Base-by-base conservation (phyloP, 2,329 filamentous ascomycete genomes). In the Tolypocladium cylindrosporum region DNA sequence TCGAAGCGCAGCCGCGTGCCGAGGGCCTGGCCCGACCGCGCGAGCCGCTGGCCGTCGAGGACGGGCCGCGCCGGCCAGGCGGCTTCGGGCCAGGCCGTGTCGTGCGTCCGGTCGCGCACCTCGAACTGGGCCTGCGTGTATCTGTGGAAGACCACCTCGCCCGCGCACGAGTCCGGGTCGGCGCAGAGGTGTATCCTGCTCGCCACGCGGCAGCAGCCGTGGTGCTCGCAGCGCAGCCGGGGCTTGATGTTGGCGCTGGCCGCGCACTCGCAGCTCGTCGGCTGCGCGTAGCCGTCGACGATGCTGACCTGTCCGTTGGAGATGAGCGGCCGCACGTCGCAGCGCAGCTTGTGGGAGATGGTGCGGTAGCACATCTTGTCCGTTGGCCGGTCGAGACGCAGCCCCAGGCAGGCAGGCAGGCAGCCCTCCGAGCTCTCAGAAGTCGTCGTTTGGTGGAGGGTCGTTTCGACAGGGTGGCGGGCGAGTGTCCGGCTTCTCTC, bases 311-410 rank as follows among this genome's bases (percentile, higher is more conserved):
- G 11, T 19, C 64, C 66, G 42, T 66, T 62, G 1, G 63, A 67
- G 16, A 70, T 57, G 55, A 67, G 19, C 6, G 68, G 67, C 7
- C 69, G 65, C 40, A 61, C 55, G 55, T 71, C 68, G 64, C 69
- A 71, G 14, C 57, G 52, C 53, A 70, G 60, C 3, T 59, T 66
- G 58, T 71, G 69, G 4, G 61, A 65, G 54, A 63, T 34, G 24
- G 65, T 59, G n/a, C 59, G 61, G 42, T 65, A 66, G 42, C 66
- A 68, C 66, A 67, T 68, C 5, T 7, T 48, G 41, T 40, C 21
- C 31, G 31, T 14, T 21, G 31, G n/a, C 3, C 10, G 3, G 48
- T 37, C 27, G 16, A n/a, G 16, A n/a, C 2, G 48, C 48, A 36
- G 48, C 48, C 9, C 9, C 48, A 31, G 34, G 11, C 1, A 50